Conservation (phyloP, 2,329 filamentous ascomycete species). For the Fusarium sp. region DNA sequence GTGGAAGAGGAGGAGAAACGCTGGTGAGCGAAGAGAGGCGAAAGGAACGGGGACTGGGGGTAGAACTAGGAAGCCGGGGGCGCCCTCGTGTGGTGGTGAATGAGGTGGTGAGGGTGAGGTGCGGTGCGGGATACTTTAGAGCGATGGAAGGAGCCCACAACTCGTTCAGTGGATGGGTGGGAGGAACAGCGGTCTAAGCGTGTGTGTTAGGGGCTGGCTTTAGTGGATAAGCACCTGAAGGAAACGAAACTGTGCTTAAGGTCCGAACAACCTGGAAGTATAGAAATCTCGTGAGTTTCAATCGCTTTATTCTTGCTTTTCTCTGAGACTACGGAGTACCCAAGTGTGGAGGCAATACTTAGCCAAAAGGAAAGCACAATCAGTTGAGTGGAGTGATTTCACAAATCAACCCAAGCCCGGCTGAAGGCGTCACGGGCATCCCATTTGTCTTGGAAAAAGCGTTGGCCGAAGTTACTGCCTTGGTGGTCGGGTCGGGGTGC, state of each 20-base stretch:
- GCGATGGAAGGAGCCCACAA: neutral
- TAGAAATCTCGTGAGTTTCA: neutral
- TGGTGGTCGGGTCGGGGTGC: constrained; percentile 21
- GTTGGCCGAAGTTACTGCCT: constrained; percentile 33
- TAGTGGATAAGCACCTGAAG: constrained; percentile 16
- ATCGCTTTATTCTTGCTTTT: constrained; percentile 17
- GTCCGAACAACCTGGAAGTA: no score
- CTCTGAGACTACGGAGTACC: constrained; percentile 2
- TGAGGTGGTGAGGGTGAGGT: constrained; percentile 33
- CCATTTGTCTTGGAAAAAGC: constrained; percentile 32
- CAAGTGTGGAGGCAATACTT: constrained; percentile 19
- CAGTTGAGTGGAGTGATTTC: constrained; percentile 31
- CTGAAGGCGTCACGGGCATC: constrained; percentile 38
- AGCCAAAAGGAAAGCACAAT: constrained; percentile 21
- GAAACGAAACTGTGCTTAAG: no score
- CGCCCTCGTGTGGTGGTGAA: constrained; percentile 34
- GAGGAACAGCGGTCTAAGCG: constrained; percentile 16
- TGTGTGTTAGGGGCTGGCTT: constrained; percentile 3
- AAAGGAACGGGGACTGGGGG: constrained; percentile 37
- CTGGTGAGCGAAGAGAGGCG: constrained; percentile 36
- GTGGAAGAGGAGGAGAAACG: constrained; percentile 36
- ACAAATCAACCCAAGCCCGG: constrained; percentile 24
- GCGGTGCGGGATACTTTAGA: neutral
- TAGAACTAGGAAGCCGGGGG: constrained; percentile 23
- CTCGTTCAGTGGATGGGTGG: constrained; percentile 6